A percentile compares a stretch with the other conserved stretches of the same genome.
These are phyloP conservation scores for Talaromyces stipitatus DNA, from an alignment of 495 filamentous ascomycete genomes.

Conservation along the genomic window DNA sequence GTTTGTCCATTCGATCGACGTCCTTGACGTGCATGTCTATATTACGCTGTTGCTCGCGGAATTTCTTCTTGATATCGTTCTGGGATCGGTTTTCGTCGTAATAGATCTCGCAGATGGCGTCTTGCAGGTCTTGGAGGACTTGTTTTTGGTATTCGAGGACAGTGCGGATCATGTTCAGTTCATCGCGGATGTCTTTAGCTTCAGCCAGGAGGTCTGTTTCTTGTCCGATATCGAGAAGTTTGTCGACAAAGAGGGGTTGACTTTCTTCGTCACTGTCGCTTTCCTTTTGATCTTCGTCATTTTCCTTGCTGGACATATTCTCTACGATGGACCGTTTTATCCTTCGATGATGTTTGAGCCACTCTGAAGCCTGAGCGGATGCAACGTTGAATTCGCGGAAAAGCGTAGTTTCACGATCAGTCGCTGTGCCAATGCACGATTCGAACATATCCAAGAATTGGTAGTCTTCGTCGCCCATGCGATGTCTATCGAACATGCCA, in stretches of 20 bases:
- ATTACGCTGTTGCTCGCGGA: constrained; percentile 51
- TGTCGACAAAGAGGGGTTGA: constrained; percentile 51
- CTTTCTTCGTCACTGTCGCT: constrained; percentile 16
- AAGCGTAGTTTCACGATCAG: constrained; percentile 54
- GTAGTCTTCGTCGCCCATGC: constrained; percentile 53
- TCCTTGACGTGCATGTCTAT: constrained; percentile 58
- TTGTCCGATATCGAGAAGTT: constrained; percentile 57
- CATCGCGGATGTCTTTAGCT: constrained; percentile 65
- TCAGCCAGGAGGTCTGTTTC: constrained; percentile 61
- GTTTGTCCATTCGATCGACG: constrained; percentile 59
- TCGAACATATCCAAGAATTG: constrained; percentile 72
- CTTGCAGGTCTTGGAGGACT: constrained; percentile 48
- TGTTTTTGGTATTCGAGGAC: constrained; percentile 52
- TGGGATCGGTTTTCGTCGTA: constrained; percentile 34
- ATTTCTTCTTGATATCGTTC: constrained; percentile 48
- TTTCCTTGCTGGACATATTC: constrained; percentile 22
- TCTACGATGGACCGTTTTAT: constrained; percentile 30
- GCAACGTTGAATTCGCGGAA: constrained; percentile 58
- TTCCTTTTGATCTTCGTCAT: constrained; percentile 22
- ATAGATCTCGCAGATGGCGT: constrained; percentile 45
- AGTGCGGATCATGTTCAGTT: constrained; percentile 62
- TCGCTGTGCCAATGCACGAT: constrained; percentile 55
- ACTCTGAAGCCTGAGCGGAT: constrained; percentile 50
- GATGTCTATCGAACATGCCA: constrained; percentile 58
- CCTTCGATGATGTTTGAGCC: constrained; percentile 54